Evolutionary conservation across 2,329 filamentous ascomycete genomes (phyloP).

Genomic region (Cladophialophora carrionii): DNA sequence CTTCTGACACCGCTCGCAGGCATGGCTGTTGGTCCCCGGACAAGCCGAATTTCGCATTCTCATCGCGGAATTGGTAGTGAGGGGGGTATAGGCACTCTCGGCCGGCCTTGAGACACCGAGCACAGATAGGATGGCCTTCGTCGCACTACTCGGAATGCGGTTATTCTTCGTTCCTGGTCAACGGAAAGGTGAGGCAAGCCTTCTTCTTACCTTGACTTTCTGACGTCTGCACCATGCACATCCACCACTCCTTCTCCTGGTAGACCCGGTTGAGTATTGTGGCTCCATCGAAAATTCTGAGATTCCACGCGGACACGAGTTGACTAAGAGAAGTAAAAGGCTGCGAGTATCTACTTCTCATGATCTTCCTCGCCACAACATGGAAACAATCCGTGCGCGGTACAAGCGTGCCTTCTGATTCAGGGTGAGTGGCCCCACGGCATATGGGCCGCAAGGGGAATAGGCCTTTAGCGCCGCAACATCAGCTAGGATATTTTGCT

Average conservation of each 20-base stretch:
- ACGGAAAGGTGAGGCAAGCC: not conserved
- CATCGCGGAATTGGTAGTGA: slow-evolving; percentile 7
- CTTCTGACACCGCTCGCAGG: not conserved
- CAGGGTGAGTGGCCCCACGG: not conserved
- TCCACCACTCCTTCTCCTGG: slow-evolving; percentile 2
- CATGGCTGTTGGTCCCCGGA: not conserved
- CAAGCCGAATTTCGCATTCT: slow-evolving; percentile 3
- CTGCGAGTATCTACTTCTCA: not conserved
- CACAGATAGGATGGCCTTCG: slow-evolving; percentile 6
- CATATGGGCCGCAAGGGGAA: not conserved
- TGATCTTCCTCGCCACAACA: not conserved
- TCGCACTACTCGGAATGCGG: slow-evolving; percentile 1
- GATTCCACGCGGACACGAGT: not conserved
- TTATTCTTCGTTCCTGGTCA: not conserved
- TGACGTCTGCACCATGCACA: slow-evolving; percentile 11
- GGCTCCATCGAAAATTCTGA: not conserved
- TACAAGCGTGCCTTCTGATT: not conserved
- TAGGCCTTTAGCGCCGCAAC: not conserved
- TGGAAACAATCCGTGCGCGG: not conserved
- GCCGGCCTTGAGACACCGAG: slow-evolving; percentile 4
- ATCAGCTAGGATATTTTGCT: not conserved
- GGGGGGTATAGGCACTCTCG: slow-evolving; percentile 3
- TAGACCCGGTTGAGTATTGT: not conserved
- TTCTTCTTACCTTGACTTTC: slow-evolving; percentile 6
- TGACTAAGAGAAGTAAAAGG: not conserved